A percentile compares a stretch with the other conserved stretches of the same genome.
Evolutionary conservation across 352 stramenopile genomes (phyloP).

Genomic region (Lagenidium giganteum): DNA sequence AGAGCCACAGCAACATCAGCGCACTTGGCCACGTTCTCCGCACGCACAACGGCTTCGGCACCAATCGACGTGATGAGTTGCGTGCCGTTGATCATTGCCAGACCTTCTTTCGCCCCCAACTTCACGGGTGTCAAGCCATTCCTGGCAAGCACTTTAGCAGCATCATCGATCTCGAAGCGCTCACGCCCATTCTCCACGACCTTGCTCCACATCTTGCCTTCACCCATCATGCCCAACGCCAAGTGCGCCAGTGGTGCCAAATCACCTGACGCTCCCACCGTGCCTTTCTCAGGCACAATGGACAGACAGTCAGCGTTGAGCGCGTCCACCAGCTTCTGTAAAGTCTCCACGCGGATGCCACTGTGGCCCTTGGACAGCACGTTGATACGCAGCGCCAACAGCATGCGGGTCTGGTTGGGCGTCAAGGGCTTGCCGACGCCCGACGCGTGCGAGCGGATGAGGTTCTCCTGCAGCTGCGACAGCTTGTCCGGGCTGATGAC

Average conservation of each 20-base stretch:
- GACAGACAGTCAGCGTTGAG: conserved; percentile 79
- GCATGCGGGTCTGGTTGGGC: conserved; percentile 59
- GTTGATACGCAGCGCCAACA: conserved; percentile 78
- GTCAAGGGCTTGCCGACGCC: conserved; percentile 60
- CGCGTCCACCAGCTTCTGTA: conserved; percentile 55
- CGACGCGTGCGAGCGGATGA: conserved; percentile 58
- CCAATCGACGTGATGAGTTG: conserved; percentile 79
- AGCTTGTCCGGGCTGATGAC: conserved; percentile 71
- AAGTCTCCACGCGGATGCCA: conserved; percentile 58
- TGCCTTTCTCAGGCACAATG: conserved; percentile 67
- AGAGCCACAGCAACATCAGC: conserved; percentile 64
- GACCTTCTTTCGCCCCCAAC: conserved; percentile 72
- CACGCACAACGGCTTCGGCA: conserved; percentile 62
- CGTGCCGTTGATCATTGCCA: conserved; percentile 86
- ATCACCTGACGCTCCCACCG: conserved; percentile 76
- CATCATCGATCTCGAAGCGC: conserved; percentile 31
- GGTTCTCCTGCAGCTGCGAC: conserved; percentile 65
- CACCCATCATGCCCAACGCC: conserved; percentile 74
- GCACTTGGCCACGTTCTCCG: conserved; percentile 48
- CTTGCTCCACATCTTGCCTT: conserved; percentile 73
- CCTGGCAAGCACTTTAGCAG: conserved; percentile 44
- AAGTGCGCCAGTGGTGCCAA: conserved; percentile 74
- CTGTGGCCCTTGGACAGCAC: conserved; percentile 77
- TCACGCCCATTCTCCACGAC: conserved; percentile 18
- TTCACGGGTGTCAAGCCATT: conserved; percentile 52